Percentiles rank a stretch among this genome's conserved stretches.
These are phyloP conservation scores for Zizania latifolia DNA, from an alignment of 176 grass and related monocot genomes.

Conservation along the genomic window DNA sequence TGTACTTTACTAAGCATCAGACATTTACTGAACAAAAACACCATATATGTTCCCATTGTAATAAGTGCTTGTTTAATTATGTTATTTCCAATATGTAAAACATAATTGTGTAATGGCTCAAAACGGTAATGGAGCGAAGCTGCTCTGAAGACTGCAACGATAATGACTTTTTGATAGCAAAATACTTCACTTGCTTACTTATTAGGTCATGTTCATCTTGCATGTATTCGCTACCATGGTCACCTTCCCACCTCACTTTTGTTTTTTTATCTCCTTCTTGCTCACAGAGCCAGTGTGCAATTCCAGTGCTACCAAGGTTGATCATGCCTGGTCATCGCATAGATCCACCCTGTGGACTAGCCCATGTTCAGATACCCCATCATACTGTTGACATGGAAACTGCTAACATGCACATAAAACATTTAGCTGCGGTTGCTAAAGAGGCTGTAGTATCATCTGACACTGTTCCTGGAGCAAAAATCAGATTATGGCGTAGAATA, in stretches of 20 bases:
- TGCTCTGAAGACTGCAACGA: neutral
- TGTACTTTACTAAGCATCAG: constrained; percentile 6
- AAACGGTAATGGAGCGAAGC: neutral
- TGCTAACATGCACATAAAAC: constrained; percentile 87
- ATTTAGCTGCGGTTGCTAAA: constrained; percentile 82
- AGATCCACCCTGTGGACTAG: constrained; percentile 80
- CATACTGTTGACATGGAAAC: constrained; percentile 59
- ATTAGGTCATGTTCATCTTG: constrained; percentile 15
- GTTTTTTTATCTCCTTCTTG: constrained; percentile 16
- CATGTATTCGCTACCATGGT: constrained; percentile 17
- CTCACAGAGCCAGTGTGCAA: constrained; percentile 71
- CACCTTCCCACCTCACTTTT: constrained; percentile 9
- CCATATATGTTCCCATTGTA: neutral
- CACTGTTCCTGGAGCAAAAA: constrained; percentile 83
- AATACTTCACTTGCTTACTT: constrained; percentile 7
- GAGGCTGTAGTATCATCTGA: constrained; percentile 84
- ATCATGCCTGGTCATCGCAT: constrained; percentile 94
- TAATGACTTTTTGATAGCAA: constrained; percentile 5
- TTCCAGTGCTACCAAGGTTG: constrained; percentile 86
- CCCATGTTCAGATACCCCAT: constrained; percentile 44
- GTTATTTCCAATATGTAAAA: neutral
- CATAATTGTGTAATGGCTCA: neutral
- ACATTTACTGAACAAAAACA: neutral
- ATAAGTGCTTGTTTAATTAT: neutral
- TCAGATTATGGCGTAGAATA: constrained; percentile 96